Evolutionary conservation across 108 stramenopile species (phyloP), one percentile per base, ranked within the genome.

Genomic region (Nannochloropsis salina): DNA sequence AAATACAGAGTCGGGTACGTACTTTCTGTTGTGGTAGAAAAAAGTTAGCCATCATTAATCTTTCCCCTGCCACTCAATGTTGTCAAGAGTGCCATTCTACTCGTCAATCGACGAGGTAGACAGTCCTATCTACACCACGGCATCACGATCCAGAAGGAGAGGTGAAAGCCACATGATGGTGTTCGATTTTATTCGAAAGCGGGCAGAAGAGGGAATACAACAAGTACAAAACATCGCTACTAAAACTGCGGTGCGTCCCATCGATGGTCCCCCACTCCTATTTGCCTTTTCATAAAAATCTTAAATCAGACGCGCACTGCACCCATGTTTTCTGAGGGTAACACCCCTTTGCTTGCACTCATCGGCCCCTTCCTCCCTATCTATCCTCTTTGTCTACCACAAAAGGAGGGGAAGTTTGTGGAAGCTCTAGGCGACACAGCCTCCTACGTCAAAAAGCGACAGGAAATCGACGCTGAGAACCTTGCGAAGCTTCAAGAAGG

Each of bases 131-230:
- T n/a, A n/a, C n/a, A 74, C 20, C 61, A 3, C 2, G 6, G 61
- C 20, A 6, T 9, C 61, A 15, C 15, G 61, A n/a, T n/a, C 61
- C 15, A 15, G 61, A 9, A 74, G 61, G 61, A 2, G 5, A 74
- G 31, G 84, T 11, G 10, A 43, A 6, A 44, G 80, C 44, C 42
- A 45, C n/a, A 84, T 61, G 41, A 90, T 90, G 90, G 45, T 90
- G 9, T 90, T 90, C 41, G 90, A 90, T 40, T 90, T 90, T 86
- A 87, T 90, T 45, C 89, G 87, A 80, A 90, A 90, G 83, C 86
- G 90, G 42, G 89, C 89, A 9, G 84, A 87, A 42, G 90, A 90
- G 42, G 90, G 90, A 15, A 84, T 90, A 9, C 84, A 84, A 45
- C 90, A 90, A 44, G 88, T 86, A 40, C 83, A 89, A 81, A 89